Conservation (phyloP, 2,329 filamentous ascomycete species). For the Zasmidium angulare region DNA sequence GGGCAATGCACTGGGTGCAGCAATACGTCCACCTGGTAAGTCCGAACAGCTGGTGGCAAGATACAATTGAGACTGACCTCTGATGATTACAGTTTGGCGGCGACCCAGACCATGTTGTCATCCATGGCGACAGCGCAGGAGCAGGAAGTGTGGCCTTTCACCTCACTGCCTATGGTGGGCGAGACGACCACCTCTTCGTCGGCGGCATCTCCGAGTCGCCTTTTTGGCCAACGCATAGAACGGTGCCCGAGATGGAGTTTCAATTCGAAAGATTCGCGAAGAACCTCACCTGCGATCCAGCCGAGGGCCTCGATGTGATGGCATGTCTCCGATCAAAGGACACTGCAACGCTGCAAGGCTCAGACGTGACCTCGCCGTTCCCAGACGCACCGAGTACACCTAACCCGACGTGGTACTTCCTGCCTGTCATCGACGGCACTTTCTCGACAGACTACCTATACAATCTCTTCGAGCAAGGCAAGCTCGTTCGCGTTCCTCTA, state of each 20-base stretch:
- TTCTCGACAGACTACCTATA: constrained; percentile 52
- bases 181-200: constrained; percentile 44
- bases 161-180: constrained; percentile 51
- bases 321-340: constrained; percentile 40
- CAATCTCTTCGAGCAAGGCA: constrained; percentile 43
- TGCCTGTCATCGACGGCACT: constrained; percentile 47
- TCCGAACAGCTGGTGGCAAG: too few relatives aligned
- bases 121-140: constrained; percentile 70
- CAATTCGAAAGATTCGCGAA: constrained; percentile 36
- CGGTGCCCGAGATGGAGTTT: constrained; percentile 41
- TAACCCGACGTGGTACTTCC: constrained; percentile 40
- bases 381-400: constrained; percentile 37
- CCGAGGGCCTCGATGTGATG: constrained; percentile 29
- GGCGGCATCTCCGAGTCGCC: constrained; percentile 18
- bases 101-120: constrained; percentile 63
- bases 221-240: constrained; percentile 42
- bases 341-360: constrained; percentile 39
- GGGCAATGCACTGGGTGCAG: constrained; percentile 66
- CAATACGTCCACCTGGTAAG: constrained; percentile 52
- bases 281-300: constrained; percentile 8
- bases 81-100: constrained; percentile 60
- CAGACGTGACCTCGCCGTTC: constrained; percentile 38
- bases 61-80: background rate
- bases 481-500: constrained; percentile 47
- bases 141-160: constrained; percentile 64